Percentiles rank a stretch among this genome's conserved stretches.
These are phyloP conservation scores for Diplocarpon mali DNA, from an alignment of 2,329 filamentous ascomycete species.

Conservation along the genomic window DNA sequence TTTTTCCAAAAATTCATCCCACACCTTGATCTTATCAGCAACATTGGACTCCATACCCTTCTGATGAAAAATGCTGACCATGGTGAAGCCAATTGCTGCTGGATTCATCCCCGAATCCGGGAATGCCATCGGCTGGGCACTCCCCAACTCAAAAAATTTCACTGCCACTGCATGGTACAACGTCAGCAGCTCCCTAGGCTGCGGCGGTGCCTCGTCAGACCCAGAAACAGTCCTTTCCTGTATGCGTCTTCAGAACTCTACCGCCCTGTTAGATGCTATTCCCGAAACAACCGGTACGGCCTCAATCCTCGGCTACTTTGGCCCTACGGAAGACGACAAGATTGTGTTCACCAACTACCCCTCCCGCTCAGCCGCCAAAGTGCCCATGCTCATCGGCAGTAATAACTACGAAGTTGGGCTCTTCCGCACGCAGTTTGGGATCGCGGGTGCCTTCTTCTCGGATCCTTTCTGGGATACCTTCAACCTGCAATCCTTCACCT, in stretches of 20 bases:
- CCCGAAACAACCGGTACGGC: background rate
- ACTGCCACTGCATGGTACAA: conserved; percentile 12
- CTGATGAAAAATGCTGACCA: too few relatives aligned
- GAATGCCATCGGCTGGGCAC: conserved; percentile 21
- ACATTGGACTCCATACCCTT: too few relatives aligned
- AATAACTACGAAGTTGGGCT: conserved; percentile 20
- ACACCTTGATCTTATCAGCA: too few relatives aligned
- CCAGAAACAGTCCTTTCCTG: conserved; percentile 9
- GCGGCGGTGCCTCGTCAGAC: conserved; percentile 11
- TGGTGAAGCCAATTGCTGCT: conserved; percentile 14
- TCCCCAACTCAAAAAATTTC: background rate
- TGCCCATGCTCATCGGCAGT: conserved; percentile 17
- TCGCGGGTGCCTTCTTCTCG: conserved; percentile 8
- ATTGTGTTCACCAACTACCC: conserved; percentile 14
- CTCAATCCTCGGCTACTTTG: conserved; percentile 3
- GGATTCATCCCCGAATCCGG: conserved; percentile 20
- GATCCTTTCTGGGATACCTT: conserved; percentile 4
- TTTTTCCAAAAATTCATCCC: too few relatives aligned
- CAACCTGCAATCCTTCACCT: conserved; percentile 21
- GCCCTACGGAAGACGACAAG: conserved; percentile 12
- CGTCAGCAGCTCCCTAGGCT: conserved; percentile 12
- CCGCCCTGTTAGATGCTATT: conserved; percentile 3
- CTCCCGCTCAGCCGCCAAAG: conserved; percentile 3
- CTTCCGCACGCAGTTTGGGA: conserved; percentile 14
- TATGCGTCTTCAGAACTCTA: conserved; percentile 7